Evolutionary conservation across 129 eudicot genomes (phyloP), one percentile per base, ranked within the genome.

Genomic region (Lactuca sativa): DNA sequence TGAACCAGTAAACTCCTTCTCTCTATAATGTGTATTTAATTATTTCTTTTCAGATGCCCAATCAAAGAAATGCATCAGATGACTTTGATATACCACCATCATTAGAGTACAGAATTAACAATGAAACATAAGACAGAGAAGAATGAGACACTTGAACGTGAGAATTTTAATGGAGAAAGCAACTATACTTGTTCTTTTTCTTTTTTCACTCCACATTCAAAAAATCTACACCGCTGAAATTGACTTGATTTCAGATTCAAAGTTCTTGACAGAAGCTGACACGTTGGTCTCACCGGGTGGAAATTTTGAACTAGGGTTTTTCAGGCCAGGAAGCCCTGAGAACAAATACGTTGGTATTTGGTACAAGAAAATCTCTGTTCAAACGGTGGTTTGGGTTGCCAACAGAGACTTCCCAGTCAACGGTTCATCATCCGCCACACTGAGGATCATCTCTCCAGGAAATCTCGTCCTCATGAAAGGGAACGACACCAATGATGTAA

Each of bases 331-430:
- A 9, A 54, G 6, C 16, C 32, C 77, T 3, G 67, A 9, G 1
- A 70, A 41, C 31, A 40, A 60, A 17, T 77, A 77, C 40, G 59
- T 77, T 33, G 81, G 81, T 54, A 63, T 77, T 9, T 70, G 81
- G 81, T 77, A 54, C 56, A 70, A 77, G 16, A 69, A 57, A 16
- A 56, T 69, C 13, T 48, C 76, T 4, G 4, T 36, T 55, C 16
- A 16, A 25, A 65, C 78, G 0, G 60, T 77, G 6, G 67, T 77
- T 33, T 77, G 77, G 81, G 81, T 77, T 9, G 77, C 81, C 66
- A 77, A 77, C 40, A 43, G 77, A 62, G 53, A 70, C 53, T 16
- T 3, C 41, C 76, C 81, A 4, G 15, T 63, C 72, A 17, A 53
- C 2, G 56, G 56, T 36, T n/a, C 44, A 48, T 74, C 73, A 43